Percentiles rank a stretch among this genome's conserved stretches.
phyloP scores from a whole-genome alignment of 495 filamentous ascomycete species.

The Ramalina peruviana region DNA sequence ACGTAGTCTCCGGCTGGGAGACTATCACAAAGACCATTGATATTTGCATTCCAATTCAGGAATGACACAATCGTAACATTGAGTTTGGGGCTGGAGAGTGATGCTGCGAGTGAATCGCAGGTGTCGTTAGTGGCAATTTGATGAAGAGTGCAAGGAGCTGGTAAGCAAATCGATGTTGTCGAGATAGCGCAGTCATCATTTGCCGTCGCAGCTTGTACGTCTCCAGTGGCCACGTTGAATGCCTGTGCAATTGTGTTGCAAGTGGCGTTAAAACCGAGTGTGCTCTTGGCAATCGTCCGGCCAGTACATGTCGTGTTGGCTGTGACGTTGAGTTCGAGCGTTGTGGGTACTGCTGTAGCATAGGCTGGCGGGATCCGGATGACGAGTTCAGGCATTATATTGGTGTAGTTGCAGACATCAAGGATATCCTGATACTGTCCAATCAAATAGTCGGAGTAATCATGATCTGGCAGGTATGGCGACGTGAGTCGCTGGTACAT shows the following conservation, averaged over 20 bases:
- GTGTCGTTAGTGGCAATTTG: conserved; percentile 1
- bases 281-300: conserved; percentile 3
- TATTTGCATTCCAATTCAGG: conserved; percentile 8
- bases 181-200: background rate
- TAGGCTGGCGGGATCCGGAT: conserved; percentile 5
- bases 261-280: conserved; percentile 10
- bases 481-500: conserved; percentile 6
- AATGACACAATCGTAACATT: conserved; percentile 3
- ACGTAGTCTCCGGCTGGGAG: conserved; percentile 5
- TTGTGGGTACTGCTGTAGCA: conserved; percentile 2
- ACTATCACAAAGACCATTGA: conserved; percentile 10
- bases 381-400: conserved; percentile 4
- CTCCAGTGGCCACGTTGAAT: conserved; percentile 18
- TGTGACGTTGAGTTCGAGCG: conserved; percentile 4
- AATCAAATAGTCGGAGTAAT: conserved; percentile 10
- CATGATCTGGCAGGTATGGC: conserved; percentile 8
- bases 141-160: conserved; percentile 1
- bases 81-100: conserved; percentile 2
- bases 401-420: conserved; percentile 6
- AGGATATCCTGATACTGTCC: conserved; percentile 11
- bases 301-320: conserved; percentile 3
- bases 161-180: conserved; percentile 5
- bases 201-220: conserved; percentile 13
- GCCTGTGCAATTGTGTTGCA: conserved; percentile 17
- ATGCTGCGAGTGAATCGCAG: conserved; percentile 7